A percentile compares a stretch with the other conserved stretches of the same genome.
These are phyloP conservation scores for Arachnomyces sp. DNA, from an alignment of 2,329 filamentous ascomycete species.

Conservation along the genomic window DNA sequence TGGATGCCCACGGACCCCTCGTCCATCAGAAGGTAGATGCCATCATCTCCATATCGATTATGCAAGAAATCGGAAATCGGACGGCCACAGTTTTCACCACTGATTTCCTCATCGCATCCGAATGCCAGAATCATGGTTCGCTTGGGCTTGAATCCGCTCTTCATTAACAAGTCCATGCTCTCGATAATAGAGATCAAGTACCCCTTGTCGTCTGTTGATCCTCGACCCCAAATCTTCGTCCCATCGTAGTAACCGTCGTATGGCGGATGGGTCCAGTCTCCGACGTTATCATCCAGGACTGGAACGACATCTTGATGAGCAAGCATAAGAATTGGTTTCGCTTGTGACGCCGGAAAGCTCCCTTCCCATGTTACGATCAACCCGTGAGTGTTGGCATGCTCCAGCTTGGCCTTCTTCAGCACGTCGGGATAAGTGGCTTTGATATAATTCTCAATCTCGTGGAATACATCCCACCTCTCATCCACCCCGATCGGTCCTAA, in stretches of 20 bases:
- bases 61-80: slow-evolving; percentile 41
- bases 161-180: slow-evolving; percentile 47
- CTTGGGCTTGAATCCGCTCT: slow-evolving; percentile 43
- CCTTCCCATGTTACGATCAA: slow-evolving; percentile 53
- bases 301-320: slow-evolving; percentile 60
- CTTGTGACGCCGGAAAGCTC: slow-evolving; percentile 26
- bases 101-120: slow-evolving; percentile 57
- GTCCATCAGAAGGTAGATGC: slow-evolving; percentile 50
- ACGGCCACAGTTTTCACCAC: slow-evolving; percentile 43
- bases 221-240: slow-evolving; percentile 53
- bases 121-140: slow-evolving; percentile 52
- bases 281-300: slow-evolving; percentile 42
- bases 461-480: slow-evolving; percentile 50
- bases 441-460: slow-evolving; percentile 42
- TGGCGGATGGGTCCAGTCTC: slow-evolving; percentile 52
- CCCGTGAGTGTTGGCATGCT: slow-evolving; percentile 52
- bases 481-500: slow-evolving; percentile 48
- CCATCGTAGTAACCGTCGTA: slow-evolving; percentile 53
- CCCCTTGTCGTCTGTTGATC: slow-evolving; percentile 54
- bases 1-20: slow-evolving; percentile 45
- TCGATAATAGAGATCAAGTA: slow-evolving; percentile 51
- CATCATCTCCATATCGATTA: slow-evolving; percentile 46
- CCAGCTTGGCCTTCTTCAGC: slow-evolving; percentile 39
- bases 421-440: slow-evolving; percentile 42
- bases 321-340: slow-evolving; percentile 51